Conservation (phyloP, 495 filamentous ascomycete species). For the Annulohypoxylon stygium region DNA sequence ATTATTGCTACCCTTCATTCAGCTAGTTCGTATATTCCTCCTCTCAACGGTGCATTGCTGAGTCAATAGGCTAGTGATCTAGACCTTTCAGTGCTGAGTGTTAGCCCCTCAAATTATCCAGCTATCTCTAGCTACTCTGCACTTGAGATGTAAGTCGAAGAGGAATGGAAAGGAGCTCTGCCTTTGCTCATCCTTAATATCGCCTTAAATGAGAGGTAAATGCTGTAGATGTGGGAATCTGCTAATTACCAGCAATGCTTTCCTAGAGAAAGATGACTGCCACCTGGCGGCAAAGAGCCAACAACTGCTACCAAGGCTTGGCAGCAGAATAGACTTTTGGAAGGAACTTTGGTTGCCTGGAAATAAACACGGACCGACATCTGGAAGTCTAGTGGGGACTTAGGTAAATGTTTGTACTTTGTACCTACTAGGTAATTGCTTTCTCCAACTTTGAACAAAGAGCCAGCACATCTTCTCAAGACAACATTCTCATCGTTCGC, state of each 20-base stretch:
- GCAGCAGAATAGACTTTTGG: too few species aligned
- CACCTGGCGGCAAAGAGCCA: too few species aligned
- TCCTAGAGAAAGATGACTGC: too few species aligned
- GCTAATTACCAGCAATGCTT: too few species aligned
- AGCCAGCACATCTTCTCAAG: slow-evolving; percentile 17
- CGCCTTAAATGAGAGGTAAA: too few species aligned
- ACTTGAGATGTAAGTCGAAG: not conserved
- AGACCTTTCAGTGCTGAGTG: not conserved
- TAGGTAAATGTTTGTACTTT: not conserved
- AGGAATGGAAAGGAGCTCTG: not conserved
- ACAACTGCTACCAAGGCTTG: too few species aligned
- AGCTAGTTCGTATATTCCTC: not conserved
- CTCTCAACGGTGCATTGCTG: not conserved
- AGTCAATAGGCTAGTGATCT: not conserved
- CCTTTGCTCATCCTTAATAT: not conserved
- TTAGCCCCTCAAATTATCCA: slow-evolving; percentile 1
- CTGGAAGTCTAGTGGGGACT: not conserved
- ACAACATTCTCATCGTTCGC: slow-evolving; percentile 16
- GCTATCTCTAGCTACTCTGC: not conserved
- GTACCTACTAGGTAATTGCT: slow-evolving; percentile 1
- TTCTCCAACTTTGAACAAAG: slow-evolving; percentile 22
- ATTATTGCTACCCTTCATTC: not conserved
- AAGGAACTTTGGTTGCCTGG: not conserved
- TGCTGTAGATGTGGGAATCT: too few species aligned
- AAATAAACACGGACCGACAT: not conserved